Conservation (phyloP, 1,284 basidiomycete species). For the Ustanciosporium gigantosporum region DNA sequence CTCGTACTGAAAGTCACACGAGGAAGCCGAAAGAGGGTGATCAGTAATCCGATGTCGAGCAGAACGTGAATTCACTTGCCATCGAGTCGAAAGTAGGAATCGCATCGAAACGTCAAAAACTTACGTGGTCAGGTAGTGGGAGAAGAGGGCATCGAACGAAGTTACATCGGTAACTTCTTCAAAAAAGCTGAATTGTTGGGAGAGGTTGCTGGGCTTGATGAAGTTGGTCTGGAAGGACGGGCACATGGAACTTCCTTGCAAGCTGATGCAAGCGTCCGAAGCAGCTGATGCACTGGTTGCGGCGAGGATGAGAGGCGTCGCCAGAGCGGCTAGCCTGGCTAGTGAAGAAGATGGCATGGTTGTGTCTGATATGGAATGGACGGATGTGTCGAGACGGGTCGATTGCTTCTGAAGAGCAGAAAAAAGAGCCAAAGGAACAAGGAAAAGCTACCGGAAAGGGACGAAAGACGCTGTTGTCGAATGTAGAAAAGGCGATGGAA, state of each 20-base stretch:
- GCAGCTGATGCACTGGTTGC: constrained; percentile 19
- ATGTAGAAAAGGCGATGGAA: no score
- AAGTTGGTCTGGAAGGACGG: constrained; percentile 51
- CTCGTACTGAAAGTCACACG: constrained; percentile 40
- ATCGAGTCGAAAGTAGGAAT: no score
- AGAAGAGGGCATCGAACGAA: constrained; percentile 62
- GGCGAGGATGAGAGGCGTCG: constrained; percentile 20
- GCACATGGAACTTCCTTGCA: constrained; percentile 42
- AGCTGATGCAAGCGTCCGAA: constrained; percentile 42
- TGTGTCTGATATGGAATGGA: no score
- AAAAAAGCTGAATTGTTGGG: constrained; percentile 60
- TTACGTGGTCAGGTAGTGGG: constrained; percentile 60
- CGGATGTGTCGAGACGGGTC: no score
- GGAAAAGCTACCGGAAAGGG: no score
- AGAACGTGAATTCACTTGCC: background rate
- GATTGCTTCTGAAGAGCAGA: no score
- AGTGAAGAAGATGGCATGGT: constrained; percentile 28
- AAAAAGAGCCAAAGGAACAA: no score
- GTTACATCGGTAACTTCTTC: constrained; percentile 59
- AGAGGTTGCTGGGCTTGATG: constrained; percentile 61
- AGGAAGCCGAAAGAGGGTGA: background rate
- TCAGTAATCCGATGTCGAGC: no score
- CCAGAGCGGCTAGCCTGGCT: constrained; percentile 17
- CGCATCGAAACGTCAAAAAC: no score
- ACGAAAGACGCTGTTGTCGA: no score